Conservation (phyloP, 1,284 basidiomycete genomes). For the Inonotus hispidus region DNA sequence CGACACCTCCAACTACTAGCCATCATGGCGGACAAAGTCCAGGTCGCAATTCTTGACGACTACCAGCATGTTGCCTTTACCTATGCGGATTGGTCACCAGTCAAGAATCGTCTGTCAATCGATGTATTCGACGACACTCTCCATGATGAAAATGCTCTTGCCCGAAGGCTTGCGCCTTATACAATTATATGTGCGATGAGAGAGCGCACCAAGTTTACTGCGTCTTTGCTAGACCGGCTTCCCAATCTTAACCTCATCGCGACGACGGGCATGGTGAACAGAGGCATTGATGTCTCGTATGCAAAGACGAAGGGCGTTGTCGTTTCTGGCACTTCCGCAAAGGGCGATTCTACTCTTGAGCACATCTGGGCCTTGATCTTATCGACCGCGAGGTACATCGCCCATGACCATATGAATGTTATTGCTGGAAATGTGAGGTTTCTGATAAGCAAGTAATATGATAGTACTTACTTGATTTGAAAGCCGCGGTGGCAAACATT, state of each 20-base stretch:
- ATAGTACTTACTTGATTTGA: slow-evolving; percentile 31
- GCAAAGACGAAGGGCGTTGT: slow-evolving; percentile 47
- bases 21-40: slow-evolving; percentile 20
- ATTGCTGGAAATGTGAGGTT: neutral
- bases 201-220: slow-evolving; percentile 55
- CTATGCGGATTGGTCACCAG: slow-evolving; percentile 46
- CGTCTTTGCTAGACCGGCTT: slow-evolving; percentile 44
- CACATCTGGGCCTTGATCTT: slow-evolving; percentile 66
- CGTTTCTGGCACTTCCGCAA: slow-evolving; percentile 49
- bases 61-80: slow-evolving; percentile 50
- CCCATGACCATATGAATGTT: slow-evolving; percentile 43
- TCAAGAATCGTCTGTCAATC: slow-evolving; percentile 35
- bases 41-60: slow-evolving; percentile 57
- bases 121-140: slow-evolving; percentile 50
- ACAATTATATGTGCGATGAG: slow-evolving; percentile 62
- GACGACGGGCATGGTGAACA: slow-evolving; percentile 51
- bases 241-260: slow-evolving; percentile 55
- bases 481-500: slow-evolving; percentile 52
- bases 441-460: slow-evolving; percentile 19
- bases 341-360: slow-evolving; percentile 43
- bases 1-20: neutral
- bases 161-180: slow-evolving; percentile 44
- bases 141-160: slow-evolving; percentile 44
- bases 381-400: slow-evolving; percentile 47
- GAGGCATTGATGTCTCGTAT: slow-evolving; percentile 42